phyloP scores from a whole-genome alignment of 805 yeast species.

The Candida pseudoglaebosa region DNA sequence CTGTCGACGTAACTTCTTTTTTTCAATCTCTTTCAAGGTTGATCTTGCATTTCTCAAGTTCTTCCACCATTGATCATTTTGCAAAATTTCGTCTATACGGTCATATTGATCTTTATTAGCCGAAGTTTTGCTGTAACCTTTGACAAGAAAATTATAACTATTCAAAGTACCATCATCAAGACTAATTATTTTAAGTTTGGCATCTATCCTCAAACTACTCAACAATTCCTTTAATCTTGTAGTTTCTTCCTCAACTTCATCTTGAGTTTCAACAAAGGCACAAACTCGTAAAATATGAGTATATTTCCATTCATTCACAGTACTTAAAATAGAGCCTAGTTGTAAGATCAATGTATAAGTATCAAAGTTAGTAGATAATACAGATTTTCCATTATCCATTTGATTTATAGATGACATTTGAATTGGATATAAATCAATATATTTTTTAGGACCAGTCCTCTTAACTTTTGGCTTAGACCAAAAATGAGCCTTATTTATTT shows the following conservation, averaged over 20 bases:
- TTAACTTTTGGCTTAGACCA: conserved; percentile 13
- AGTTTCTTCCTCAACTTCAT: conserved; percentile 69
- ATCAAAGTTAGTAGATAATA: conserved; percentile 86
- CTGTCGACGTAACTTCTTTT: conserved; percentile 17
- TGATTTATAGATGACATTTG: conserved; percentile 88
- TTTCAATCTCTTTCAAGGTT: conserved; percentile 31
- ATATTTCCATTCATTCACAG: conserved; percentile 90
- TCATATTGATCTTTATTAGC: conserved; percentile 25
- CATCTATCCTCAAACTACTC: conserved; percentile 77
- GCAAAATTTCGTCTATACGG: conserved; percentile 48
- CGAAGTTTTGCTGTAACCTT: conserved; percentile 49
- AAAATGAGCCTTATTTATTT: conserved; percentile 5
- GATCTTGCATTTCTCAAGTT: conserved; percentile 59
- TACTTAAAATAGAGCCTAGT: conserved; percentile 85
- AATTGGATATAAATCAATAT: conserved; percentile 90
- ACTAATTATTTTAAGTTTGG: conserved; percentile 72
- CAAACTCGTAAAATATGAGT: conserved; percentile 66
- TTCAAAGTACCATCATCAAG: conserved; percentile 52
- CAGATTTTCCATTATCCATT: conserved; percentile 61
- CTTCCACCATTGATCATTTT: conserved; percentile 83
- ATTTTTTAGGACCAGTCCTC: conserved; percentile 33
- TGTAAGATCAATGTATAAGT: conserved; percentile 93
- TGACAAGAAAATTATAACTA: conserved; percentile 71
- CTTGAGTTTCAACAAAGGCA: conserved; percentile 77
- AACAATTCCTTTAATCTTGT: conserved; percentile 59